Conservation (phyloP, 2,329 filamentous ascomycete species). For the Alternaria brassicicola region DNA sequence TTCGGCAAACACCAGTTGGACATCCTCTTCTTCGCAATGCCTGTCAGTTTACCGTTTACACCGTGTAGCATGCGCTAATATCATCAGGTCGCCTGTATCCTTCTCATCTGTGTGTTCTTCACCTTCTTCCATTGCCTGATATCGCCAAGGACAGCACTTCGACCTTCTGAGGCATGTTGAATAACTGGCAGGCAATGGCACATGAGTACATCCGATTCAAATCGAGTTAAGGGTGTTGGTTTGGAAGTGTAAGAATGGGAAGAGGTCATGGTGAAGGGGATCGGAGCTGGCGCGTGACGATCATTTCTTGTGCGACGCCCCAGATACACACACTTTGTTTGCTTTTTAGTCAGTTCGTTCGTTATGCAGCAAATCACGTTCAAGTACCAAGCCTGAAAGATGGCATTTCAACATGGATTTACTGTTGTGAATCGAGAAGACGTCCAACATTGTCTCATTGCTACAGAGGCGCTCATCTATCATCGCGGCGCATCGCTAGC, state of each 20-base stretch:
- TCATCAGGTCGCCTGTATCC: too few species aligned
- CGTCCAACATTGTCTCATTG: constrained; percentile 11
- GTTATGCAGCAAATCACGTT: not conserved
- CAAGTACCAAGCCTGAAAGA: too few species aligned
- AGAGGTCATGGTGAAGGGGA: constrained; percentile 3
- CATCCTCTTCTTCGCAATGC: too few species aligned
- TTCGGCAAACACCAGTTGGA: too few species aligned
- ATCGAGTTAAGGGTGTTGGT: constrained; percentile 1
- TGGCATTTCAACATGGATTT: not conserved
- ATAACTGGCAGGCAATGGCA: not conserved
- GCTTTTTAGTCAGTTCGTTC: not conserved
- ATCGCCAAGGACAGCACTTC: too few species aligned
- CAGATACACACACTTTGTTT: not conserved
- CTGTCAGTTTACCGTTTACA: too few species aligned
- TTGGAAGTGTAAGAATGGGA: constrained; percentile 2
- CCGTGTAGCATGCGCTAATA: too few species aligned
- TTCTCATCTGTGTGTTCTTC: too few species aligned
- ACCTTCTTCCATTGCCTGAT: too few species aligned
- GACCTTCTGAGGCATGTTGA: not conserved
- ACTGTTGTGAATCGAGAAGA: constrained; percentile 1
- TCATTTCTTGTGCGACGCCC: not conserved
- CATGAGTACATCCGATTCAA: not conserved
- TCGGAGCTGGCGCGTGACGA: constrained; percentile 5
- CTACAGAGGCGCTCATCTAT: constrained; percentile 13
- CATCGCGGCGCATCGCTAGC: constrained; percentile 9